Percentiles rank a stretch among this genome's conserved stretches.
These are phyloP conservation scores for Orbilia blumenaviensis DNA, from an alignment of 2,329 filamentous ascomycete genomes.

Conservation along the genomic window DNA sequence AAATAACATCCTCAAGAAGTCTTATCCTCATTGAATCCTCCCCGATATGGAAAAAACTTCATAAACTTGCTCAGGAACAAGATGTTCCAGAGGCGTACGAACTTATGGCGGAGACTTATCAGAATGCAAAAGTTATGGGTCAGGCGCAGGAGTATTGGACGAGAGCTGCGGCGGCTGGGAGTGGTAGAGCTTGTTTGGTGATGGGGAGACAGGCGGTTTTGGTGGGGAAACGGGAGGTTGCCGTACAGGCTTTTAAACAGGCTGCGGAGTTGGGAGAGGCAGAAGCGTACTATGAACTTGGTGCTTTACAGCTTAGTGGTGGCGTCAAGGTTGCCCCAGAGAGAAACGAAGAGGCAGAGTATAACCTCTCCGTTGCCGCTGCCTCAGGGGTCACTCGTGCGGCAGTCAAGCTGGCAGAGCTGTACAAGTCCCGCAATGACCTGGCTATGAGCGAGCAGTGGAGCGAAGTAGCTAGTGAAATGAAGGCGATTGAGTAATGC, in stretches of 20 bases:
- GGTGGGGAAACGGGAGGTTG: conserved; percentile 21
- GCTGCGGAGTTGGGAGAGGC: conserved; percentile 46
- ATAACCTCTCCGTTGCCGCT: conserved; percentile 33
- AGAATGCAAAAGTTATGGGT: background rate
- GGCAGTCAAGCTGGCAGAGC: conserved; percentile 13
- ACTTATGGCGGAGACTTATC: conserved; percentile 27
- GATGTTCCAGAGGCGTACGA: conserved; percentile 34
- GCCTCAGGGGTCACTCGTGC: conserved; percentile 9
- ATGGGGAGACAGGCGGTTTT: conserved; percentile 7
- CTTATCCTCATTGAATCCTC: conserved; percentile 2
- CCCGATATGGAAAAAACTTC: conserved; percentile 13
- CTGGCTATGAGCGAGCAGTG: conserved; percentile 5
- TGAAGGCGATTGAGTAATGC: background rate
- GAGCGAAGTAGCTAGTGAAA: conserved; percentile 19
- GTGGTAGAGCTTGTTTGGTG: conserved; percentile 25
- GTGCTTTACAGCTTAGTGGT: conserved; percentile 31
- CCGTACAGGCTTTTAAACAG: conserved; percentile 51
- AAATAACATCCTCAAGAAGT: background rate
- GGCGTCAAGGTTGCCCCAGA: background rate
- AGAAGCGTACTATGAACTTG: conserved; percentile 54
- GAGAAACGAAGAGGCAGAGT: conserved; percentile 19
- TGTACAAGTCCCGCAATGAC: conserved; percentile 40
- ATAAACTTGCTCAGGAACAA: background rate
- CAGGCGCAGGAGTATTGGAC: conserved; percentile 24
- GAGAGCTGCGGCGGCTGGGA: conserved; percentile 29